A percentile compares a stretch with the other conserved stretches of the same genome.
Evolutionary conservation across 192 early-diverging fungal genomes (phyloP).

Genomic region (Coemansia biformis): DNA sequence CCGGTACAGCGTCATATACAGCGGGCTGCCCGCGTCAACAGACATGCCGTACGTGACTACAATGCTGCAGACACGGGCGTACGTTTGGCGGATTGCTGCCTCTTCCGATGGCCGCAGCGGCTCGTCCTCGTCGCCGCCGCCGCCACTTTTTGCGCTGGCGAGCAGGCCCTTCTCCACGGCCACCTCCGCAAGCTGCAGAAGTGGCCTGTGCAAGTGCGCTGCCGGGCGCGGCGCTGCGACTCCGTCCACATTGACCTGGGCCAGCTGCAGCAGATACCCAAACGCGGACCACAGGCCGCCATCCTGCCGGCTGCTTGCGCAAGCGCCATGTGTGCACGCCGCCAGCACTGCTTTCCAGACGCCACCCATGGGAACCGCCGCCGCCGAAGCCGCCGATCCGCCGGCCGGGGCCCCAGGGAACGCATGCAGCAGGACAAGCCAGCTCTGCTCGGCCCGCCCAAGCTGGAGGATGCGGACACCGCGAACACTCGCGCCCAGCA

Average conservation of each 20-base stretch:
- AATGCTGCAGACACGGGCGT: slow-evolving; percentile 22
- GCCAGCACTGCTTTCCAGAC: slow-evolving; percentile 17
- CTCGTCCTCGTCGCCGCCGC: no score
- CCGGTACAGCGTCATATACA: slow-evolving; percentile 35
- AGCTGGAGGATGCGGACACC: neutral
- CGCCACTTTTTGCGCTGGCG: no score
- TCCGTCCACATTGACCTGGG: slow-evolving; percentile 39
- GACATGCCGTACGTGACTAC: slow-evolving; percentile 14
- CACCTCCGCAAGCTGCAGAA: slow-evolving; percentile 16
- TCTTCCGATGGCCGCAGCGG: slow-evolving; percentile 21
- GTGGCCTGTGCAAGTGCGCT: slow-evolving; percentile 5
- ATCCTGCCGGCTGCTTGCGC: neutral
- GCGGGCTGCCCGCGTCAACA: slow-evolving; percentile 7
- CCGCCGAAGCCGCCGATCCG: neutral
- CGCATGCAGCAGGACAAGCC: slow-evolving; percentile 28
- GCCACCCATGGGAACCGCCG: slow-evolving; percentile 7
- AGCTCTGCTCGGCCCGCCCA: slow-evolving; percentile 15
- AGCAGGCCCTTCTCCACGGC: slow-evolving; percentile 19
- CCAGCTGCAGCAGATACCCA: slow-evolving; percentile 13
- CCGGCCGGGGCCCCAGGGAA: no score
- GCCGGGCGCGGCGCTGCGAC: slow-evolving; percentile 29
- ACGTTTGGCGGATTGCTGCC: slow-evolving; percentile 26
- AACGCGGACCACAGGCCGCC: slow-evolving; percentile 27
- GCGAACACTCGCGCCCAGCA: slow-evolving; percentile 8
- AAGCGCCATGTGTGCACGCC: neutral